Percentiles rank a stretch among this genome's conserved stretches.
Conservation (phyloP, 2,329 filamentous ascomycete genomes). For the Diplodia corticola region DNA sequence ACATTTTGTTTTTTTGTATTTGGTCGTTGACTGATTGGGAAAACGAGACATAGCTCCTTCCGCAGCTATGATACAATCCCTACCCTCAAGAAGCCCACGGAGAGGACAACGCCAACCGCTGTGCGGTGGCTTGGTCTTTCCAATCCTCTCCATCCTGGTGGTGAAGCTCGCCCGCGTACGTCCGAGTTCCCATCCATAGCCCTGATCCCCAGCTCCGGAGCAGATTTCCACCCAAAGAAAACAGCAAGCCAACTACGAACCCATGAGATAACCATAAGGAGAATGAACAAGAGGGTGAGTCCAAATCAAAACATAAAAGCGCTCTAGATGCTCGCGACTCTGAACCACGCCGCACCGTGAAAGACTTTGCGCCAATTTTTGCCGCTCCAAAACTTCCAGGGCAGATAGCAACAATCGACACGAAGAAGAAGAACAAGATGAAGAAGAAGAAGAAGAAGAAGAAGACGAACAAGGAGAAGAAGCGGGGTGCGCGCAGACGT, state of each 20-base stretch:
- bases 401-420: constrained; percentile 5
- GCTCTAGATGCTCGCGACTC: constrained; percentile 13
- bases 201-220: constrained; percentile 6
- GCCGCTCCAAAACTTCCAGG: constrained; percentile 14
- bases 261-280: background rate
- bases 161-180: background rate
- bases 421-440: constrained; percentile 1
- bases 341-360: constrained; percentile 7
- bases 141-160: background rate
- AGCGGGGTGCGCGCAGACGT: constrained; percentile 6
- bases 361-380: constrained; percentile 18
- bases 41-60: constrained; percentile 16
- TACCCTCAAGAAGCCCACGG: background rate
- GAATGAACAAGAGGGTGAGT: background rate
- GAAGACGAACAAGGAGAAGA: constrained; percentile 2
- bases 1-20: constrained; percentile 7
- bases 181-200: background rate
- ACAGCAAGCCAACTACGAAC: background rate
- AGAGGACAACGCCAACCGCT: background rate
- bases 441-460: background rate
- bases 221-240: constrained; percentile 1
- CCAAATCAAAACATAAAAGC: constrained; percentile 4
- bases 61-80: constrained; percentile 15
- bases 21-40: constrained; percentile 7
- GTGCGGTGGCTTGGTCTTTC: background rate